Evolutionary conservation across 352 stramenopile species (phyloP).

Genomic region (Bremia lactucae): DNA sequence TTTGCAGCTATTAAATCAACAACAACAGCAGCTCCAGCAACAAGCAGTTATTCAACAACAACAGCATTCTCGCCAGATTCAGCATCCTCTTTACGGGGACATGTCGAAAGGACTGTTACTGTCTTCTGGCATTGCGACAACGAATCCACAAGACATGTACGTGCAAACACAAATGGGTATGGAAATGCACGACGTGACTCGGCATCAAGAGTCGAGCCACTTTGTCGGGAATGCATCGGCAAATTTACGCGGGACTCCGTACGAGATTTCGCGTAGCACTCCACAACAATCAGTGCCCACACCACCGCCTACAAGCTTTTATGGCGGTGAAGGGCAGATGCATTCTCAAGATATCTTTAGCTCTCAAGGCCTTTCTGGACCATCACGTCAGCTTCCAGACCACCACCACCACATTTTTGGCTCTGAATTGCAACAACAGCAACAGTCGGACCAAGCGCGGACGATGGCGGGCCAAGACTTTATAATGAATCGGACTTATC

Average conservation of each 20-base stretch:
- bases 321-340: constrained; percentile 32
- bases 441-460: constrained; percentile 28
- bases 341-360: constrained; percentile 42
- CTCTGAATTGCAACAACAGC: constrained; percentile 31
- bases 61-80: constrained; percentile 32
- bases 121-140: constrained; percentile 23
- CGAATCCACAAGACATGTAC: constrained; percentile 40
- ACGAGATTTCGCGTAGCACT: constrained; percentile 16
- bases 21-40: constrained; percentile 42
- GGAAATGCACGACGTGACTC: constrained; percentile 45
- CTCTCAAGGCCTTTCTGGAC: constrained; percentile 26
- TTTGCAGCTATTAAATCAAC: constrained; percentile 37
- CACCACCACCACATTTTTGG: constrained; percentile 36
- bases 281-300: constrained; percentile 21
- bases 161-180: constrained; percentile 40
- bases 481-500: constrained; percentile 34
- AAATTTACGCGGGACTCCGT: constrained; percentile 14
- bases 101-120: constrained; percentile 42
- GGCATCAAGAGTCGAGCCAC: constrained; percentile 31
- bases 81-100: constrained; percentile 47
- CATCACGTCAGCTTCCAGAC: constrained; percentile 28
- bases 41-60: constrained; percentile 29
- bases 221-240: constrained; percentile 14
- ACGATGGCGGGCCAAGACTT: constrained; percentile 39
- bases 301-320: constrained; percentile 28